A percentile compares a stretch with the other conserved stretches of the same genome.
phyloP scores from a whole-genome alignment of 768 basidiomycete genomes.

The Amanita polypyramis region DNA sequence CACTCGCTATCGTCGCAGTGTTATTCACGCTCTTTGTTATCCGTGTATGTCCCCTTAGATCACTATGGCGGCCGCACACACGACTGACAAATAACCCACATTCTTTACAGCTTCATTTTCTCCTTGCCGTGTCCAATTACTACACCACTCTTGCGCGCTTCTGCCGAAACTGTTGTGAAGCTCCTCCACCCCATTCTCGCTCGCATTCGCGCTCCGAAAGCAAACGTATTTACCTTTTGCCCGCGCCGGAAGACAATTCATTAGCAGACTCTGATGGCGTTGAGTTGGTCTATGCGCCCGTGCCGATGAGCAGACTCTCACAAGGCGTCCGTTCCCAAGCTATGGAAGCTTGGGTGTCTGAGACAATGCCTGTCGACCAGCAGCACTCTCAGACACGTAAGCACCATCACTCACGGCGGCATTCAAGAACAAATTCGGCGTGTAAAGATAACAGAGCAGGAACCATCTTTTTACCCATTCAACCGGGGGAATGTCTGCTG shows the following conservation, averaged over 20 bases:
- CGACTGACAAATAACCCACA: neutral
- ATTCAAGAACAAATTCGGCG: conserved; percentile 14
- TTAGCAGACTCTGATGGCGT: conserved; percentile 12
- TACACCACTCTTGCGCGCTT: conserved; percentile 46
- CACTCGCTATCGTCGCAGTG: conserved; percentile 45
- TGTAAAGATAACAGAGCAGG: conserved; percentile 21
- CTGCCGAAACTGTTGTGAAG: conserved; percentile 12
- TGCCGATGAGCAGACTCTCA: conserved; percentile 46
- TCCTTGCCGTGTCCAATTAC: conserved; percentile 60
- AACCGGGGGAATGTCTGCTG: conserved; percentile 34
- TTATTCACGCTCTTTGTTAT: conserved; percentile 55
- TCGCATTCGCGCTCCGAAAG: conserved; percentile 15
- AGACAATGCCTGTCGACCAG: conserved; percentile 14
- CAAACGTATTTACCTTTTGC: conserved; percentile 57
- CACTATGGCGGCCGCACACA: neutral
- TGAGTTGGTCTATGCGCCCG: conserved; percentile 60
- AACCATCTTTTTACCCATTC: conserved; percentile 33
- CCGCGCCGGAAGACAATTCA: conserved; percentile 15
- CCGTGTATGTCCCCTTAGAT: conserved; percentile 37
- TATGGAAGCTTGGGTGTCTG: conserved; percentile 60
- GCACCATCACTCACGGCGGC: conserved; percentile 16
- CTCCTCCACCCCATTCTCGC: conserved; percentile 7
- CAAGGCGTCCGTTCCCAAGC: conserved; percentile 38
- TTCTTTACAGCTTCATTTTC: conserved; percentile 64
- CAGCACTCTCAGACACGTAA: conserved; percentile 9